These are phyloP conservation scores for Cladosporium sp. DNA, from an alignment of 2,329 filamentous ascomycete genomes.

Conservation along the genomic window DNA sequence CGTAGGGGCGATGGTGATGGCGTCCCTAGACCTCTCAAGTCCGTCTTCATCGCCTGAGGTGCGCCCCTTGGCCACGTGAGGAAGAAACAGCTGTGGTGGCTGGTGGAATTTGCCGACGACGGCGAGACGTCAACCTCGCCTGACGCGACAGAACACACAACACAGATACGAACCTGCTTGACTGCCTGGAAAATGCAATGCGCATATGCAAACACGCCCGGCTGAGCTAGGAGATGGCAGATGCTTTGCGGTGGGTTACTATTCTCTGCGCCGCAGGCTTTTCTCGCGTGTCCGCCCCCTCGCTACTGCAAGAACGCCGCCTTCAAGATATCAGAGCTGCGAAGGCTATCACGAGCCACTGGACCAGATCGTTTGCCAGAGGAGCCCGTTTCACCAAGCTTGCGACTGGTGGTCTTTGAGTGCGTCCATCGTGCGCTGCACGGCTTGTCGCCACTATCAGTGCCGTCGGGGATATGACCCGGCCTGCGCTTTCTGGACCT, in stretches of 20 bases:
- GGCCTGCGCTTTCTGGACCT: neutral
- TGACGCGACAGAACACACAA: neutral
- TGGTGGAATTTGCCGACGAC: neutral
- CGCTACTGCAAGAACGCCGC: neutral
- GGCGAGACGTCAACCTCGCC: neutral
- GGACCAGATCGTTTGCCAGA: neutral
- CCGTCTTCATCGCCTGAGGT: neutral
- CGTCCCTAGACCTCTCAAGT: too few species aligned
- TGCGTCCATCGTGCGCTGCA: neutral
- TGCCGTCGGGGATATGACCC: neutral
- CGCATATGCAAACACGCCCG: neutral
- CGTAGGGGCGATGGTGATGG: neutral
- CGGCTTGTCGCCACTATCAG: neutral
- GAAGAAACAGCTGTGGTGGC: neutral
- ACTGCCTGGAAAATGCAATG: neutral
- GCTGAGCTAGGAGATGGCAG: neutral
- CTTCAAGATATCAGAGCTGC: too few species aligned
- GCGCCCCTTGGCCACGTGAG: neutral
- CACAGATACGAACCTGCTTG: neutral
- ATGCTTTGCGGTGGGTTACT: neutral
- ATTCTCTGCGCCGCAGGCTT: neutral
- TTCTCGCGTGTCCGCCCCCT: slow-evolving; percentile 1
- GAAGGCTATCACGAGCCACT: neutral
- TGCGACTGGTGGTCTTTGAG: neutral
- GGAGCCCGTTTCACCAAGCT: neutral